phyloP scores from a whole-genome alignment of 345 rosid species.

The Lepidium sativum region DNA sequence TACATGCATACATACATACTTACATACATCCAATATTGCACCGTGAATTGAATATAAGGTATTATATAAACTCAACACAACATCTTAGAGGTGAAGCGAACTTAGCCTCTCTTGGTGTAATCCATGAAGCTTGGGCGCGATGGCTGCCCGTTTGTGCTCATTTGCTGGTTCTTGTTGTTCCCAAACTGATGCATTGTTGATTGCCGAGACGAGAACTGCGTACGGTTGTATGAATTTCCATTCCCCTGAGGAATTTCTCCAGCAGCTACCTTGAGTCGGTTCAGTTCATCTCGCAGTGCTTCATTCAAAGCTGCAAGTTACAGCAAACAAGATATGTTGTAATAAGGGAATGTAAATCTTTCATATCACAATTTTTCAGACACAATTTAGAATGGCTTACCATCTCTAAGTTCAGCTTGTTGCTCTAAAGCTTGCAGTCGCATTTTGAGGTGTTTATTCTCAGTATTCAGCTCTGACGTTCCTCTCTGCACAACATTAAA shows the following conservation, averaged over 20 bases:
- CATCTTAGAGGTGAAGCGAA: not conserved
- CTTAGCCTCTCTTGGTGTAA: conserved; percentile 38
- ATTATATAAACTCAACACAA: not conserved
- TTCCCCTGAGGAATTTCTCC: conserved; percentile 55
- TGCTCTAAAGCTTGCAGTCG: conserved; percentile 23
- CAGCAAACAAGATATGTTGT: not conserved
- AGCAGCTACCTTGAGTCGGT: conserved; percentile 75
- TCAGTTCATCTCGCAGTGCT: conserved; percentile 73
- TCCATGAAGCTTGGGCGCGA: conserved; percentile 34
- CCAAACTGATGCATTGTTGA: conserved; percentile 40
- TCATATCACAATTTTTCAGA: no score
- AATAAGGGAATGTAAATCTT: not conserved
- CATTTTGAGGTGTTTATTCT: conserved; percentile 30
- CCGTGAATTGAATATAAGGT: conserved; percentile 14
- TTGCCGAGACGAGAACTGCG: conserved; percentile 41
- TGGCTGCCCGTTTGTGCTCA: conserved; percentile 34
- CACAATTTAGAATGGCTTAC: not conserved
- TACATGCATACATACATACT: conserved; percentile 11
- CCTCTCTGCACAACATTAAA: conserved; percentile 22
- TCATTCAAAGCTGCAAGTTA: conserved; percentile 68
- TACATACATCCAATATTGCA: conserved; percentile 6
- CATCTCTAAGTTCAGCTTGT: conserved; percentile 26
- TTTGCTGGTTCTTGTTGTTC: conserved; percentile 33
- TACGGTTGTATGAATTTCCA: conserved; percentile 46
- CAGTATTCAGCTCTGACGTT: conserved; percentile 21